Evolutionary conservation across 345 rosid species (phyloP), one percentile per base, ranked within the genome.

Genomic region (Rhodamnia rubescens): DNA sequence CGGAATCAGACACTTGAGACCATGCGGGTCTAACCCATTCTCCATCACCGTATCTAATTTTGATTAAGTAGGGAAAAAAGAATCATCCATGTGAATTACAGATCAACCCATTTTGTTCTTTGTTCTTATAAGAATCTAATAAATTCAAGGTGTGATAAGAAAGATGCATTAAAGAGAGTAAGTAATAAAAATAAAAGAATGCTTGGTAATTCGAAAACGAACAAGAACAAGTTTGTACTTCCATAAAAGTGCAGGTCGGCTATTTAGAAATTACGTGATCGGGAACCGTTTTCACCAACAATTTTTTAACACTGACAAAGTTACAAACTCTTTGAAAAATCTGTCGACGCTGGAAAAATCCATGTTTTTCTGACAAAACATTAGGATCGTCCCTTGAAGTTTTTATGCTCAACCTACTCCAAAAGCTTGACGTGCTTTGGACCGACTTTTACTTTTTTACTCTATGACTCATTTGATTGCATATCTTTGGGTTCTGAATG

Each of bases 291-390:
- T 15, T 1, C 5, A 29, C 74, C 42, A 15, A 29, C 21, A 27
- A 27, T 14, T 0, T 61, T 7, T 27, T 14, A 59, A n/a, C 10
- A 7, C 11, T 9, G 11, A 47, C 50, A 47, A 47, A 47, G 50
- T 61, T 14, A 32, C 5, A 6, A 13, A 27, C 6, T 12, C 12
- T 12, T 58, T 58, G 6, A 58, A 3, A 57, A 58, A 58, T 1
- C 0, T n/a, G n/a, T 0, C 20, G 21, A 16, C 69, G n/a, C 8
- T n/a, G 0, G n/a, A 59, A 13, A 59, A n/a, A n/a, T n/a, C 0
- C 0, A 12, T 11, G 11, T 16, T 53, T 53, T 53, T 11, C 64
- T 5, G 15, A 57, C 32, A 26, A 57, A 59, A 59, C 11, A 61
- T 5, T 29, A 2, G 42, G 42, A 7, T 61, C 4, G 3, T 29